Base-by-base conservation (phyloP, 2,329 filamentous ascomycete species). In the Achaetomium macrosporum region DNA sequence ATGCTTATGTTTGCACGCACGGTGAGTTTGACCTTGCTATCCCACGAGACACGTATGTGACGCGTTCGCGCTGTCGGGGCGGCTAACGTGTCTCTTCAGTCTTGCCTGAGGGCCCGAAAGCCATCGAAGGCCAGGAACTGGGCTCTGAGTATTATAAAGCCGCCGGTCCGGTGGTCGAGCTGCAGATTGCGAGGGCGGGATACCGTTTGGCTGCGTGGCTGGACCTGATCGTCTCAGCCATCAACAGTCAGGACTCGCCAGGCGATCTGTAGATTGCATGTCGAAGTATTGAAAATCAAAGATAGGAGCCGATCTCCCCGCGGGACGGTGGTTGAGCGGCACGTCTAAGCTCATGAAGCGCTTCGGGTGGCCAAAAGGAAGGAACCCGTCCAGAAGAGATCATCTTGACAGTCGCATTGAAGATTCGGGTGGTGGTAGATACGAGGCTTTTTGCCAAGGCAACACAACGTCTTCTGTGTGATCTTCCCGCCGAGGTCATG, bases 121-220 rank as follows among this genome's bases (percentile, higher is more conserved):
- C 76, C 8, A 81, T 87, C 49, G 71, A 69, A 13, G 78, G 76
- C 16, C 72, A 81, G 66, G 83, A 87, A 63, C 71, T 88, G 20
- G 76, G 76, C 29, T 79, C 78, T 0, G 74, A 76, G 33, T 88
- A 88, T 67, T 87, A 81, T 62, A 73, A 81, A 31, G 75, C 73
- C 31, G 84, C 83, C 2, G 78, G 78, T n/a, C 80, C 77, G 17
- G 78, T 84, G 53, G 73, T 88, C 42, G 82, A 88, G 67, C 64
- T 79, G 54, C 81, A 85, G 64, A 74, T 90, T 56, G 85, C 85
- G 8, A 80, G 79, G 58, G 86, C 82, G 4, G 86, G 86, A 11
- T 86, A 82, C 65, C 76, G 86, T 45, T 74, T 89, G 65, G 85
- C 81, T 2, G 77, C 76, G 17, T 88, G 82, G 82, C 69, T 88